Percentiles rank a stretch among this genome's conserved stretches.
Evolutionary conservation across 2,329 filamentous ascomycete genomes (phyloP).

Genomic region (Basipetospora chlamydospora): DNA sequence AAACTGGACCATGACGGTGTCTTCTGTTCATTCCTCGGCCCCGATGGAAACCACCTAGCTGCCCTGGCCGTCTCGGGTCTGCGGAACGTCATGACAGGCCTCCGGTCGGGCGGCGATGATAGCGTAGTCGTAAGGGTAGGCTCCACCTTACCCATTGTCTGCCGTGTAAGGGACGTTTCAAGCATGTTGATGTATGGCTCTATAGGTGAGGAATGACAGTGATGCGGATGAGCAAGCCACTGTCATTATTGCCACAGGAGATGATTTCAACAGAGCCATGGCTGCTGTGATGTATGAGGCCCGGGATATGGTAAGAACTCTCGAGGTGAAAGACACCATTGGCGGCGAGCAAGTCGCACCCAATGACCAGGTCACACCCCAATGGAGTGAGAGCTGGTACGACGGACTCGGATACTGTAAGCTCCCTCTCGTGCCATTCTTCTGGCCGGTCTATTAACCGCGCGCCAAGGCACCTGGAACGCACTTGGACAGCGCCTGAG

Average conservation of each 20-base stretch:
- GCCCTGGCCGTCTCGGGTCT: slow-evolving; percentile 65
- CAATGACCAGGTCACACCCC: slow-evolving; percentile 33
- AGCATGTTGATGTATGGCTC: too few species aligned
- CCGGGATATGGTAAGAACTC: slow-evolving; percentile 31
- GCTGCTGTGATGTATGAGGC: slow-evolving; percentile 79
- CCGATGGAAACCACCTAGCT: slow-evolving; percentile 59
- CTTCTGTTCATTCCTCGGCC: slow-evolving; percentile 60
- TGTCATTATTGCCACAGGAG: slow-evolving; percentile 56
- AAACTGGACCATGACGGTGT: slow-evolving; percentile 63
- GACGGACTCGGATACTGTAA: slow-evolving; percentile 82
- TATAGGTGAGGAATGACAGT: slow-evolving; percentile 52
- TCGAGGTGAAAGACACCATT: not conserved
- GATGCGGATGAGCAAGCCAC: slow-evolving; percentile 36
- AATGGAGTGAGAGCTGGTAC: slow-evolving; percentile 80
- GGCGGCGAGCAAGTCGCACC: not conserved
- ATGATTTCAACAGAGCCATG: slow-evolving; percentile 60
- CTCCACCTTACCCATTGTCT: not conserved
- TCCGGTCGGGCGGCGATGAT: slow-evolving; percentile 51
- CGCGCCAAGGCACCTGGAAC: slow-evolving; percentile 66
- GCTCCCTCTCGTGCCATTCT: slow-evolving; percentile 10
- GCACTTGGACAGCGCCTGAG: slow-evolving; percentile 71
- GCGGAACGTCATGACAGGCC: slow-evolving; percentile 52
- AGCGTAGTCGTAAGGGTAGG: slow-evolving; percentile 53
- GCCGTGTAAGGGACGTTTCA: slow-evolving; percentile 7
- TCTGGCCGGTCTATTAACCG: slow-evolving; percentile 8